Conservation (phyloP, 2,329 filamentous ascomycete species). For the Lecanicillium sp. region DNA sequence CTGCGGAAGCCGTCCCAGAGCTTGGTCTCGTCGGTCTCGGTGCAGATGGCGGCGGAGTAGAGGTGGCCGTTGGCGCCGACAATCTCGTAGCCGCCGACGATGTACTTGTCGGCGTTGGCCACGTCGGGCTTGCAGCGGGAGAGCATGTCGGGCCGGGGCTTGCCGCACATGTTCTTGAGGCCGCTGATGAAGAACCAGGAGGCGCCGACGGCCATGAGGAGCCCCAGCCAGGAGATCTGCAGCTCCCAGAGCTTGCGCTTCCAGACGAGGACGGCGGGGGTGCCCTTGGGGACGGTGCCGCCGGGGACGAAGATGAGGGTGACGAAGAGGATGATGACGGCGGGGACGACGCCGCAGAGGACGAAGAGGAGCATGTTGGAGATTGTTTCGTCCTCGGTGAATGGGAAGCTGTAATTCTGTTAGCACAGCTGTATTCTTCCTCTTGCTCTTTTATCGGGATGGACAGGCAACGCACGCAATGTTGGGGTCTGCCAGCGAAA, state of each 20-base stretch:
- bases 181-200: conserved; percentile 78
- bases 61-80: conserved; percentile 56
- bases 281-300: conserved; percentile 55
- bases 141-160: conserved; percentile 76
- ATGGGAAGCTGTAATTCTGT: conserved; percentile 54
- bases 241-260: conserved; percentile 85
- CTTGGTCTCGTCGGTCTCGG: conserved; percentile 51
- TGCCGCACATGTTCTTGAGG: conserved; percentile 71
- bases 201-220: conserved; percentile 64
- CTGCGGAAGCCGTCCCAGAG: conserved; percentile 79
- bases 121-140: conserved; percentile 73
- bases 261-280: conserved; percentile 62
- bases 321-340: conserved; percentile 61
- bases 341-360: conserved; percentile 59
- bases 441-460: too few species aligned
- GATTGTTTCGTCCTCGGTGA: conserved; percentile 64
- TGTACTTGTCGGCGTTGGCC: conserved; percentile 49
- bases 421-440: too few species aligned
- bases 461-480: conserved; percentile 57
- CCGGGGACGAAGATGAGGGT: conserved; percentile 68
- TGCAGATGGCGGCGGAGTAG: conserved; percentile 73
- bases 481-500: conserved; percentile 63
- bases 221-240: conserved; percentile 77
- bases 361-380: conserved; percentile 58
- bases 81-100: conserved; percentile 55